These are phyloP conservation scores for Tothia fuscella DNA, from an alignment of 2,329 filamentous ascomycete species.

Conservation along the genomic window DNA sequence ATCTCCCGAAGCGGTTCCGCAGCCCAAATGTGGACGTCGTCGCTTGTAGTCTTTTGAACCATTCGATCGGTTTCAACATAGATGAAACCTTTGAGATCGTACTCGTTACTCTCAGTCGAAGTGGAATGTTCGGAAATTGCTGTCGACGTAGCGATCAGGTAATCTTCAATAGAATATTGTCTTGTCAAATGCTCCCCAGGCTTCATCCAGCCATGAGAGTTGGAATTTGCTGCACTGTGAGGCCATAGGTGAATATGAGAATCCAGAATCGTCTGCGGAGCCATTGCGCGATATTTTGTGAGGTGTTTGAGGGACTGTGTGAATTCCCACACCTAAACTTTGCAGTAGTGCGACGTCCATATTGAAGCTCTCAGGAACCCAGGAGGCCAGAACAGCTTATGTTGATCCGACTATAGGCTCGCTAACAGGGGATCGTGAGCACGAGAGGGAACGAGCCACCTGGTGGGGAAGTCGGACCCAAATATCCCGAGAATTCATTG, in stretches of 20 bases:
- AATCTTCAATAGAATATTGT: slow-evolving; percentile 54
- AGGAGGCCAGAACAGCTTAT: too few species aligned
- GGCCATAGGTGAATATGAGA: slow-evolving; percentile 88
- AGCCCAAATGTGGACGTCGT: slow-evolving; percentile 43
- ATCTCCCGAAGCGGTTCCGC: slow-evolving; percentile 60
- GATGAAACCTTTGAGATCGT: slow-evolving; percentile 50
- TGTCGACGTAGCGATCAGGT: slow-evolving; percentile 23
- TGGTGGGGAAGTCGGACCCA: too few species aligned
- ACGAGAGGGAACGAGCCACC: too few species aligned
- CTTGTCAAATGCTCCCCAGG: slow-evolving; percentile 47
- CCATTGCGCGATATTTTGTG: slow-evolving; percentile 14
- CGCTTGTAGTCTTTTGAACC: slow-evolving; percentile 9
- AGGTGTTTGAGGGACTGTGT: neutral
- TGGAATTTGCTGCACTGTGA: slow-evolving; percentile 44
- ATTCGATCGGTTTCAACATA: slow-evolving; percentile 73
- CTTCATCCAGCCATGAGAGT: slow-evolving; percentile 58
- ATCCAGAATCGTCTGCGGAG: slow-evolving; percentile 52
- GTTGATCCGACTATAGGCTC: too few species aligned
- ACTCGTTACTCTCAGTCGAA: slow-evolving; percentile 9
- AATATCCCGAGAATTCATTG: too few species aligned
- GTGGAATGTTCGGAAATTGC: slow-evolving; percentile 18
- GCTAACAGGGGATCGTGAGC: too few species aligned
- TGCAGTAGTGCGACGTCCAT: neutral
- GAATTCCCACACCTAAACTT: neutral
- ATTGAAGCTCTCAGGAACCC: too few species aligned